phyloP scores from a whole-genome alignment of 2,329 filamentous ascomycete species.

The Penicillium expansum region DNA sequence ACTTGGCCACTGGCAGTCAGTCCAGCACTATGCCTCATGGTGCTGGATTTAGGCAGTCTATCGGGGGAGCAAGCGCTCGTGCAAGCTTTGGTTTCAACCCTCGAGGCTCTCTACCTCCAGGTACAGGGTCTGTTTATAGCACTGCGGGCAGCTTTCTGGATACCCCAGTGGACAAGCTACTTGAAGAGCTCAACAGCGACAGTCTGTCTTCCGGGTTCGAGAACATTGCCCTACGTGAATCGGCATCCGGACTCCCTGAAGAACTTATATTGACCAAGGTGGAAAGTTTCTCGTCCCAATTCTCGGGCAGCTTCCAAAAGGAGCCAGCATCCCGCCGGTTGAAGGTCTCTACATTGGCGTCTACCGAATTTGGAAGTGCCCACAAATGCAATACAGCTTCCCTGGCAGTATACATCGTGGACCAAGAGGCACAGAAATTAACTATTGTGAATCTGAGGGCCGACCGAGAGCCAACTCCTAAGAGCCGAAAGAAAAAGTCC shows the following conservation, averaged over 20 bases:
- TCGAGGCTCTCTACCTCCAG: constrained; percentile 56
- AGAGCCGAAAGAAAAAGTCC: constrained; percentile 29
- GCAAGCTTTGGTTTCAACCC: constrained; percentile 57
- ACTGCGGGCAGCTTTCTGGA: constrained; percentile 63
- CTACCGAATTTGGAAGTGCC: constrained; percentile 32
- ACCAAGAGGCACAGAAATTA: constrained; percentile 64
- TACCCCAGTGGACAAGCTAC: constrained; percentile 64
- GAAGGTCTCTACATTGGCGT: constrained; percentile 64
- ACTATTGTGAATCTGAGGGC: constrained; percentile 64
- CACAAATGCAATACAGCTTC: constrained; percentile 33
- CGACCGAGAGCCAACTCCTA: constrained; percentile 41
- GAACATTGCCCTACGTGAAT: constrained; percentile 69
- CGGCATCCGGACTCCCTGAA: constrained; percentile 68
- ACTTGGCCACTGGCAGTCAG: constrained; percentile 56
- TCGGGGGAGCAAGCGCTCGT: constrained; percentile 65
- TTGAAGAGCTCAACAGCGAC: constrained; percentile 65
- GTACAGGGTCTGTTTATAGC: constrained; percentile 47
- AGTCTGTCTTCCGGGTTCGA: constrained; percentile 66
- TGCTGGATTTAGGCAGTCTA: constrained; percentile 64
- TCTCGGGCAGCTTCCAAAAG: constrained; percentile 31
- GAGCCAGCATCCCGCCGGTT: constrained; percentile 28
- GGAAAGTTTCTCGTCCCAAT: constrained; percentile 62
- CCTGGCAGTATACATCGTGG: constrained; percentile 63
- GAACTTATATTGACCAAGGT: constrained; percentile 72
- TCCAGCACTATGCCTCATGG: constrained; percentile 34